A percentile compares a stretch with the other conserved stretches of the same genome.
These are phyloP conservation scores for Fusarium odoratissimum DNA, from an alignment of 2,329 filamentous ascomycete genomes.

Conservation along the genomic window DNA sequence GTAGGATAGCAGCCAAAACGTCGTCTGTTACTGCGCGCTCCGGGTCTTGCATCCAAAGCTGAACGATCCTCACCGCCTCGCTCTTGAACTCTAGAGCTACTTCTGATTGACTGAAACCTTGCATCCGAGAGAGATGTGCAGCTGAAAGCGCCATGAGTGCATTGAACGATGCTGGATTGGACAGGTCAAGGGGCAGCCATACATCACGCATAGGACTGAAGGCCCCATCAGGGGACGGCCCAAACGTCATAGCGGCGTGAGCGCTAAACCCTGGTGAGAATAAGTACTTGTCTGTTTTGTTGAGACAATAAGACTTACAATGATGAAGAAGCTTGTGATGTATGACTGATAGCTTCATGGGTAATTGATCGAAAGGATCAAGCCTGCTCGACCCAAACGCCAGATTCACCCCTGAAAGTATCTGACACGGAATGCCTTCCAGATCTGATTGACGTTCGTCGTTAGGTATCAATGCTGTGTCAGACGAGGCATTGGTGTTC, in stretches of 20 bases:
- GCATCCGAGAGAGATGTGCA: conserved; percentile 51
- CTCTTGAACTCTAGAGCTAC: conserved; percentile 49
- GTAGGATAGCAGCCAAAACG: conserved; percentile 1
- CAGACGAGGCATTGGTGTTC: neutral
- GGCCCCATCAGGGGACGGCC: conserved; percentile 17
- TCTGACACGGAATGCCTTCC: neutral
- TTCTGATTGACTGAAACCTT: conserved; percentile 42
- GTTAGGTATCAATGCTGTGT: neutral
- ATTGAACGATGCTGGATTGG: conserved; percentile 55
- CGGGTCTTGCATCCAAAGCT: conserved; percentile 48
- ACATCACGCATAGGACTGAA: conserved; percentile 56
- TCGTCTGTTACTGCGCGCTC: conserved; percentile 49
- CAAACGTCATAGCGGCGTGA: conserved; percentile 50
- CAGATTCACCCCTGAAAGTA: conserved; percentile 10
- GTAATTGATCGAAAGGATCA: conserved; percentile 9
- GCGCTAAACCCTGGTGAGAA: conserved; percentile 1
- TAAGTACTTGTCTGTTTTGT: no score
- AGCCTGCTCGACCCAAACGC: neutral
- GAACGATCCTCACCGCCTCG: conserved; percentile 51
- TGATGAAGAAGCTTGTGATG: conserved; percentile 14
- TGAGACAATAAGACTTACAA: neutral
- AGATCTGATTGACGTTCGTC: neutral
- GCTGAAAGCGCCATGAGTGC: conserved; percentile 56
- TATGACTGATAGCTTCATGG: neutral
- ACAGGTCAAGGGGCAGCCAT: conserved; percentile 54